Evolutionary conservation across 306 rosid species (phyloP).

Genomic region (Lathyrus oleraceus): DNA sequence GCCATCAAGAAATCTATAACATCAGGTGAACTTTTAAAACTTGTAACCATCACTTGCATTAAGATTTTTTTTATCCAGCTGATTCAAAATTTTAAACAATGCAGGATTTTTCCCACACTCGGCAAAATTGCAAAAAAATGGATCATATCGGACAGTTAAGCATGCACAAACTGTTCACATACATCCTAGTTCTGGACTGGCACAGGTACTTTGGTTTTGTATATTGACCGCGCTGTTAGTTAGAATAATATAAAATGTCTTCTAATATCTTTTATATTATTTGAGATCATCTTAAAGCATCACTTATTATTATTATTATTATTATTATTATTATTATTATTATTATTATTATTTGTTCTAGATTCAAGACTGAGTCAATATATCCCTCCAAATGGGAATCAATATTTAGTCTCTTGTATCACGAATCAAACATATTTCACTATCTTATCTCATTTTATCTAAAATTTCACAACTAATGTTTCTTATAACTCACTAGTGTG

Average conservation of each 20-base stretch:
- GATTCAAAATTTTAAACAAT: slow-evolving; percentile 25
- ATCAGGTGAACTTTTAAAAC: slow-evolving; percentile 57
- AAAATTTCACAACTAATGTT: neutral
- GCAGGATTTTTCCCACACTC: slow-evolving; percentile 90
- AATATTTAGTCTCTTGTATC: neutral
- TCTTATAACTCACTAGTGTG: neutral
- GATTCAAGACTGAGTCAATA: neutral
- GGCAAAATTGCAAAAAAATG: slow-evolving; percentile 77
- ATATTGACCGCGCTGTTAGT: neutral
- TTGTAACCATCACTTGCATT: slow-evolving; percentile 15
- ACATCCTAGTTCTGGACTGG: slow-evolving; percentile 93
- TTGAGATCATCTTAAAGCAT: neutral
- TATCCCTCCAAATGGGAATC: neutral
- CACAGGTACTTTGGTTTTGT: slow-evolving; percentile 54
- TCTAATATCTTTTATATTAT: neutral
- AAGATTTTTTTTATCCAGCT: neutral
- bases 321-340: neutral
- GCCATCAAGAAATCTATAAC: slow-evolving; percentile 83
- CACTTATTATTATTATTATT: too few relatives aligned
- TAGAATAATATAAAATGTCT: neutral
- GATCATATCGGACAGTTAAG: slow-evolving; percentile 76
- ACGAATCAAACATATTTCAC: neutral
- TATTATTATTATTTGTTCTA: neutral
- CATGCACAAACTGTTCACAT: slow-evolving; percentile 87
- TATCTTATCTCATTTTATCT: neutral